Evolutionary conservation across 352 stramenopile genomes (phyloP), one percentile per base, ranked within the genome.

Genomic region (Globisporangium cylindrosporum): DNA sequence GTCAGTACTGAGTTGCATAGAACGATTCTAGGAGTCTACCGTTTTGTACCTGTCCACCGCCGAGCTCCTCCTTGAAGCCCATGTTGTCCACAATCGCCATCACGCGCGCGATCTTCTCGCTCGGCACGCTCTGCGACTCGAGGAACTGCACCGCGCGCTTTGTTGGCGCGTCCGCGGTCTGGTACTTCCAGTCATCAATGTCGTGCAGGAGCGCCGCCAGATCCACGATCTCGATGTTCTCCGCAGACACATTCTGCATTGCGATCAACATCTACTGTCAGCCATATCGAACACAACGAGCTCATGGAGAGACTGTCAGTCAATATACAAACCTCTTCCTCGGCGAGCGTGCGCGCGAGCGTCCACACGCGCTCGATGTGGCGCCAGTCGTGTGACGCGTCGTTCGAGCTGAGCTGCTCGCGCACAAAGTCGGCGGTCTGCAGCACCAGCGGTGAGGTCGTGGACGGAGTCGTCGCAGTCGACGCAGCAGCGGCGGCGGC

Each of bases 311-410:
- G 7, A 43, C 27, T 68, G n/a, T 48, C 14, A 59, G 4, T 4
- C 54, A 59, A 25, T 61, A 22, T 25, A 62, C 8, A 9, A 32
- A 64, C 82, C 86, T 96, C 89, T 72, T 95, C 83, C 36, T 80
- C 81, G 0, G 89, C 90, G 29, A 97, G 71, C 49, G 70, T 73
- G 24, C 82, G 76, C 7, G 89, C 88, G 20, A 94, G 64, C 18
- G 76, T 91, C 79, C 89, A 94, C 24, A 97, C 91, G 51, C 91
- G 86, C 64, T 96, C 87, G 48, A 97, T 95, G 73, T 97, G 91
- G 51, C 81, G 76, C 79, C 86, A 97, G 66, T 97, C 91, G 70
- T 93, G 86, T 24, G 88, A 96, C 27, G 88, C 88, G 59, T 96
- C 88, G 72, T 93, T 93, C 36, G 67, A 75, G 64, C 85, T 74